phyloP scores from a whole-genome alignment of 2,329 filamentous ascomycete species.

The Trichothecium sympodiale region DNA sequence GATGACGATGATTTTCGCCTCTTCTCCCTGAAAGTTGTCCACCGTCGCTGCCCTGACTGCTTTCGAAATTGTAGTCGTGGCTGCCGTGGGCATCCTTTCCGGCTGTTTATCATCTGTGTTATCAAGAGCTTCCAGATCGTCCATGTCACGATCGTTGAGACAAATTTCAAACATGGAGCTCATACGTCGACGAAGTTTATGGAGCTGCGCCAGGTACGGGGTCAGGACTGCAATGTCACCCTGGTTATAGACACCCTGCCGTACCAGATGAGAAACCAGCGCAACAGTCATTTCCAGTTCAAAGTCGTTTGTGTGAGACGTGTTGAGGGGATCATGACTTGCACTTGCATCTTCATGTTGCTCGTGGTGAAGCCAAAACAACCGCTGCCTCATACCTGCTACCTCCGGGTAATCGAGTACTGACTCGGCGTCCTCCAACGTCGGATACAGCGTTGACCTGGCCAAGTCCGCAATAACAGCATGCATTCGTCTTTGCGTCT shows the following conservation, averaged over 20 bases:
- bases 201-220: constrained; percentile 48
- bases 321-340: constrained; percentile 21
- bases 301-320: constrained; percentile 42
- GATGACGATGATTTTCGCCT: constrained; percentile 59
- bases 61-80: constrained; percentile 27
- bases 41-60: constrained; percentile 50
- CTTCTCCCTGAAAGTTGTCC: constrained; percentile 71
- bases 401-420: constrained; percentile 33
- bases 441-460: constrained; percentile 43
- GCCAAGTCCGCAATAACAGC: constrained; percentile 50
- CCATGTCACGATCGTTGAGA: constrained; percentile 50
- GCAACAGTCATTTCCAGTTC: constrained; percentile 32
- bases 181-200: constrained; percentile 35
- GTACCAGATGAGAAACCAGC: constrained; percentile 53
- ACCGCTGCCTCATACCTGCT: constrained; percentile 36
- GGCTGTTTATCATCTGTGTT: constrained; percentile 10
- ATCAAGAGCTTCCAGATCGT: constrained; percentile 34
- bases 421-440: constrained; percentile 36
- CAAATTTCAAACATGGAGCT: constrained; percentile 44
- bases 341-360: constrained; percentile 27
- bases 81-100: not conserved
- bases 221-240: constrained; percentile 62
- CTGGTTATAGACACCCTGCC: constrained; percentile 48
- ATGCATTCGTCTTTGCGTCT: constrained; percentile 55
- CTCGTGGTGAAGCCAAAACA: constrained; percentile 54